Evolutionary conservation across 208 protist species (phyloP).

Genomic region (Acanthamoeba castellanii): DNA sequence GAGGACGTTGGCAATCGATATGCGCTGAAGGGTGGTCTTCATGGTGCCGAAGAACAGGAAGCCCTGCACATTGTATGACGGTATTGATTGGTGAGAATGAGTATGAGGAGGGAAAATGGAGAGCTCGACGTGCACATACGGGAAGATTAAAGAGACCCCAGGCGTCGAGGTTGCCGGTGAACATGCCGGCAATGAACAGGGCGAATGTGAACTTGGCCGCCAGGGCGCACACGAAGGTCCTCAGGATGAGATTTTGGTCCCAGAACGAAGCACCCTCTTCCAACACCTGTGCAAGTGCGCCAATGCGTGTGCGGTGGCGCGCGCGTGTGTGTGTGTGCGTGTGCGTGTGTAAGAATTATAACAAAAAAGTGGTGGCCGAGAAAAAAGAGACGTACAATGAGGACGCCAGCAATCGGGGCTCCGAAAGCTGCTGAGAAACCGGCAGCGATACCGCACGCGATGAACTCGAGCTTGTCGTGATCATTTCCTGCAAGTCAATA

Average conservation of each 20-base stretch:
- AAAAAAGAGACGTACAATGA: neutral
- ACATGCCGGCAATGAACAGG: conserved; percentile 26
- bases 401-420: conserved; percentile 28
- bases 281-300: neutral
- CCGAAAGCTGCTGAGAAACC: conserved; percentile 51
- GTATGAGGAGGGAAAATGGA: neutral
- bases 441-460: conserved; percentile 23
- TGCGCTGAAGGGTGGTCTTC: neutral
- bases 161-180: conserved; percentile 4
- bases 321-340: no score
- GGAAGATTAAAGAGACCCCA: conserved; percentile 23
- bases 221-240: conserved; percentile 30
- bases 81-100: neutral
- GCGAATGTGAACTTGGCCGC: conserved; percentile 40
- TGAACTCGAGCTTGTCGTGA: conserved; percentile 62
- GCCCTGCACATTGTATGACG: neutral
- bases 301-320: no score
- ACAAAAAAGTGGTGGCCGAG: no score
- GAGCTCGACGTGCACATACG: neutral
- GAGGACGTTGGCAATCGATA: neutral
- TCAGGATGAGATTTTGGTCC: conserved; percentile 19
- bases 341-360: no score
- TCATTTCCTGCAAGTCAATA: conserved; percentile 47
- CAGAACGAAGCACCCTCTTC: conserved; percentile 60
- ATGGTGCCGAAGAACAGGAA: conserved; percentile 27